These are phyloP conservation scores for Vigna angularis DNA, from an alignment of 306 rosid species.

Conservation along the genomic window DNA sequence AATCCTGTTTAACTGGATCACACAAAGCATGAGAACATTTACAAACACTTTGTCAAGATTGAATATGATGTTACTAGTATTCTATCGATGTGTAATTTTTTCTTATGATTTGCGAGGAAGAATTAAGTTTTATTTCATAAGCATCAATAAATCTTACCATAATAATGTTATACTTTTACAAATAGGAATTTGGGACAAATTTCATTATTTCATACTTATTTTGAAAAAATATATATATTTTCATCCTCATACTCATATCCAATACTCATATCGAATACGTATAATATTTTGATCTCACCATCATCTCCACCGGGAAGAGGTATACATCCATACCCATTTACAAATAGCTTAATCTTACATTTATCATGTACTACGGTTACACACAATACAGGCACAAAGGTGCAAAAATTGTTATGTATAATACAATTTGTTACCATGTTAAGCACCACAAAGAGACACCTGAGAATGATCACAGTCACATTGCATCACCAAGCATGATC, in stretches of 20 bases:
- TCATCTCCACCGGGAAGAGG: too few relatives aligned
- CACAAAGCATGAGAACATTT: neutral
- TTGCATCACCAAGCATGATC: neutral
- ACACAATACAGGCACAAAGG: constrained; percentile 14
- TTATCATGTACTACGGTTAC: neutral
- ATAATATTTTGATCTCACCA: too few relatives aligned
- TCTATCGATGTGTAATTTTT: neutral
- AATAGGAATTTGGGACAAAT: too few relatives aligned
- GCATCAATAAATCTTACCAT: neutral
- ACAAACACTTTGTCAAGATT: neutral
- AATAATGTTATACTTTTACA: too few relatives aligned
- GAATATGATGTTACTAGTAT: neutral
- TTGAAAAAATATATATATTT: too few relatives aligned
- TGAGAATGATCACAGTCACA: neutral
- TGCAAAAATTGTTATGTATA: neutral
- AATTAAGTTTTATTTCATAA: neutral
- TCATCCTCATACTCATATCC: too few relatives aligned
- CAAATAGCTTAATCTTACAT: neutral
- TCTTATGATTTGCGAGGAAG: neutral
- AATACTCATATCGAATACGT: too few relatives aligned
- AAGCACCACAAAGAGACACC: neutral
- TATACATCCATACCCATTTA: too few relatives aligned
- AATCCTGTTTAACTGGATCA: neutral
- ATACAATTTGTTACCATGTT: constrained; percentile 19
- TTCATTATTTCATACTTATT: too few relatives aligned